A percentile compares a stretch with the other conserved stretches of the same genome.
Conservation (phyloP, 306 rosid species). For the Morella rubra region DNA sequence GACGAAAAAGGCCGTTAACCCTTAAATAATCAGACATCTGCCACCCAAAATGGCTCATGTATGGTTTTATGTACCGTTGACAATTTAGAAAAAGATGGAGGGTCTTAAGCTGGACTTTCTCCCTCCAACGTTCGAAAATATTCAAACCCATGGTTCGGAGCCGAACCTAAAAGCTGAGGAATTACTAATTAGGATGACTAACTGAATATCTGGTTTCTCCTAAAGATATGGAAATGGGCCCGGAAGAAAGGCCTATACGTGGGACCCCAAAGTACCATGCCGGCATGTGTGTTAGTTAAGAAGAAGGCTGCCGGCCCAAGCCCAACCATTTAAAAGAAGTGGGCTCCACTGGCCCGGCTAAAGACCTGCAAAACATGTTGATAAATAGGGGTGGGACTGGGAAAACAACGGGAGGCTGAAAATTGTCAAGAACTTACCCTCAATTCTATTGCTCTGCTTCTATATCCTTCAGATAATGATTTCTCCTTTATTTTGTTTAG, state of each 20-base stretch:
- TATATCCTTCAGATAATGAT: too few relatives aligned
- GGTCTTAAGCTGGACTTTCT: constrained; percentile 14
- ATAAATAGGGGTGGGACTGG: background rate
- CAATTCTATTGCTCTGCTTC: background rate
- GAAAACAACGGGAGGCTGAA: background rate
- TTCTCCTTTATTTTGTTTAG: too few relatives aligned
- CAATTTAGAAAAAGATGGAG: background rate
- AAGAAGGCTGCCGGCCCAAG: constrained; percentile 50
- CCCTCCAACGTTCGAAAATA: constrained; percentile 39
- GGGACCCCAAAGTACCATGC: constrained; percentile 37
- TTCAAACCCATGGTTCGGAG: constrained; percentile 46
- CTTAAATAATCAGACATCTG: too few relatives aligned
- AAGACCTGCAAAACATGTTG: constrained; percentile 16
- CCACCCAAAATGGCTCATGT: too few relatives aligned
- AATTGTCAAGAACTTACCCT: background rate
- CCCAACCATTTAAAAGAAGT: constrained; percentile 17
- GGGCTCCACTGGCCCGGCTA: constrained; percentile 32
- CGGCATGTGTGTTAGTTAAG: constrained; percentile 37
- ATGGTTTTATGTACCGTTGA: background rate
- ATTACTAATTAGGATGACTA: constrained; percentile 2
- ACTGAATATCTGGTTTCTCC: constrained; percentile 17
- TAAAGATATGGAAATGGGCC: constrained; percentile 7
- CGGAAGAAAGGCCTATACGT: background rate
- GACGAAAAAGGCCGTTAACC: too few relatives aligned
- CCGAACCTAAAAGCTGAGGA: constrained; percentile 44